Evolutionary conservation across 2,329 filamentous ascomycete genomes (phyloP), one percentile per base, ranked within the genome.

Genomic region (Diaporthe longicolla): DNA sequence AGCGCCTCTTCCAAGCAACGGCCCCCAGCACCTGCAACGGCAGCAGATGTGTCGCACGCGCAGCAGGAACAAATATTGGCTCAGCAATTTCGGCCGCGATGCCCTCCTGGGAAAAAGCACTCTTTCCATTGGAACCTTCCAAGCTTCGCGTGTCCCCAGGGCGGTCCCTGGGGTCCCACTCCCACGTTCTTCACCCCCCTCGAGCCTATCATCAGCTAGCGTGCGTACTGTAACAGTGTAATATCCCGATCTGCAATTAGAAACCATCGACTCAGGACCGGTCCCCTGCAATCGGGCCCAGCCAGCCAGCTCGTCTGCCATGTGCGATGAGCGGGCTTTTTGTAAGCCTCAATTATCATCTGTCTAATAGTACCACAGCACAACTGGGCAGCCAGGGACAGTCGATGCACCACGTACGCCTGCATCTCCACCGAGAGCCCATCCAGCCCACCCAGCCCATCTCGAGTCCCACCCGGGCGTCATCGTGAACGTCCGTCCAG

Each of bases 181-280:
- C 24, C 57, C 65, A 73, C 72, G 55, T 71, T 63, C 54, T 73
- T 52, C 72, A 32, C 26, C n/a, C 19, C 45, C 15, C 35, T 43
- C 48, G n/a, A 54, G n/a, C 58, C 69, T 59, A 61, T 45, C 55
- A 71, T 24, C 15, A 7, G 24, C 55, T 59, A 61, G 55, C 19
- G 29, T 71, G 43, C 40, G 48, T 59, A 32, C 43, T 71, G 69
- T 17, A 61, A 61, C 57, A 26, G 35, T 52, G 57, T 59, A 59
- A 40, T 72, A 35, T 61, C 70, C 70, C 70, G 70, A 54, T 40
- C 45, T 71, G 72, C 50, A 71, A 65, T 73, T 71, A 71, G 48
- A 65, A 65, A 32, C 55, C 63, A 21, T 29, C 63, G 48, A 68
- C 48, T 54, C 63, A 54, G 26, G 48, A 68, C 63, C 48, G 63